Evolutionary conservation across 768 basidiomycete species (phyloP).

Genomic region (Suillus spraguei): DNA sequence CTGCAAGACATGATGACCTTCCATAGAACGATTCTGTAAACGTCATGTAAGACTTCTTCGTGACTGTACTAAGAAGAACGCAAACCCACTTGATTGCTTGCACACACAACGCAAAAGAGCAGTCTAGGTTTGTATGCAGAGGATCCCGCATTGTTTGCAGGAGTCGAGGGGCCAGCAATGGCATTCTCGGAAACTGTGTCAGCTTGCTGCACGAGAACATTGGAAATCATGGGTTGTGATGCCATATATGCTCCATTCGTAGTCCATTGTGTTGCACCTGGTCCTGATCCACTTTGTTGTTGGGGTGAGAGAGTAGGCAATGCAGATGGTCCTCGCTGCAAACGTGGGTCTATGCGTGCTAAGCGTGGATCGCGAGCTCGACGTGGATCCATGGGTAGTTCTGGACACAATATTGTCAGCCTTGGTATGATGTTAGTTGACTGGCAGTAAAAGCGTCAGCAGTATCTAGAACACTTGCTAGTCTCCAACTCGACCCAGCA

Average conservation of each 20-base stretch:
- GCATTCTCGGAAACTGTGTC: slow-evolving; percentile 8
- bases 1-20: slow-evolving; percentile 90
- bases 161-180: slow-evolving; percentile 8
- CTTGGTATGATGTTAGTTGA: slow-evolving; percentile 17
- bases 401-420: slow-evolving; percentile 18
- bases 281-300: slow-evolving; percentile 12
- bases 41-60: slow-evolving; percentile 21
- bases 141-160: slow-evolving; percentile 12
- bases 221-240: background rate
- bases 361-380: slow-evolving; percentile 82
- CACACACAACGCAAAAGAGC: slow-evolving; percentile 96
- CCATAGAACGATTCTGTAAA: slow-evolving; percentile 93
- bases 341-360: slow-evolving; percentile 66
- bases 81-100: slow-evolving; percentile 87
- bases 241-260: slow-evolving; percentile 14
- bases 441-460: slow-evolving; percentile 55
- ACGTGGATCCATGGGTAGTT: slow-evolving; percentile 69
- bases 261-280: slow-evolving; percentile 23
- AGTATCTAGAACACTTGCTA: slow-evolving; percentile 88
- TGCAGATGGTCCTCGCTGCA: slow-evolving; percentile 50
- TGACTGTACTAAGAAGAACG: slow-evolving; percentile 2
- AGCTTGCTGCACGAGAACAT: background rate
- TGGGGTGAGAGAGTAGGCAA: slow-evolving; percentile 35
- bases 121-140: slow-evolving; percentile 65
- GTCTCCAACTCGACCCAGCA: slow-evolving; percentile 77